Evolutionary conservation across 2,329 filamentous ascomycete species (phyloP).

Genomic region (Aspergillus hiratsukae): DNA sequence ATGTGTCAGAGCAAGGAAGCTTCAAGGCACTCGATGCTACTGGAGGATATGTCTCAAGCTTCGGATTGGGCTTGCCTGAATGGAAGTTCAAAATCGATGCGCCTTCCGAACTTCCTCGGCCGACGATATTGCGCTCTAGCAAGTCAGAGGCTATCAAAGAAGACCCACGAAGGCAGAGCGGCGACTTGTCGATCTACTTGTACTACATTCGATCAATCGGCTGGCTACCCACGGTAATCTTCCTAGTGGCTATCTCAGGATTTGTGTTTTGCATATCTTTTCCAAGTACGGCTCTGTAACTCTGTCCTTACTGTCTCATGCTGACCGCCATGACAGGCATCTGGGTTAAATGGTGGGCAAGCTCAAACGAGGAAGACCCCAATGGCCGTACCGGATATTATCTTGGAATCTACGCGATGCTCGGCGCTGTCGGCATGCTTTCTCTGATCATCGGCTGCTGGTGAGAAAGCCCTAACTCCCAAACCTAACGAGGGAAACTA

Average conservation of each 20-base stretch:
- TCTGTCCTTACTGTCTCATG: not conserved
- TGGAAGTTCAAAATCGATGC: conserved; percentile 24
- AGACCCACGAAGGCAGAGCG: conserved; percentile 29
- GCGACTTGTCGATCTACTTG: conserved; percentile 42
- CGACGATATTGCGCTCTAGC: conserved; percentile 2
- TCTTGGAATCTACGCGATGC: conserved; percentile 38
- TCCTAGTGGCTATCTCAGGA: conserved; percentile 33
- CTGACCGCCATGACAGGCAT: conserved; percentile 24
- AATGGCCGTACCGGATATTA: conserved; percentile 34
- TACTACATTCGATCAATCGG: conserved; percentile 39
- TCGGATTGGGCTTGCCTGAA: conserved; percentile 30
- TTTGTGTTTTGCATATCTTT: conserved; percentile 41
- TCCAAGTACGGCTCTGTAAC: conserved; percentile 26
- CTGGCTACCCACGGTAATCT: conserved; percentile 30
- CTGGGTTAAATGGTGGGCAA: conserved; percentile 42
- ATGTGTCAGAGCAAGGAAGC: conserved; percentile 39
- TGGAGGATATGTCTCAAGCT: conserved; percentile 40
- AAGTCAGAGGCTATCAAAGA: conserved; percentile 19
- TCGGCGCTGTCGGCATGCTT: conserved; percentile 34
- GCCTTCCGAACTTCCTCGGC: conserved; percentile 6
- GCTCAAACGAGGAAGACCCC: conserved; percentile 31
- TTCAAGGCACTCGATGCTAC: conserved; percentile 33
- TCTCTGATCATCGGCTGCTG: conserved; percentile 35
- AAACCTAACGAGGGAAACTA: not conserved
- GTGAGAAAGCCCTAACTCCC: conserved; percentile 13